These are phyloP conservation scores for Globisporangium emineosum DNA, from an alignment of 352 stramenopile species.

Conservation along the genomic window DNA sequence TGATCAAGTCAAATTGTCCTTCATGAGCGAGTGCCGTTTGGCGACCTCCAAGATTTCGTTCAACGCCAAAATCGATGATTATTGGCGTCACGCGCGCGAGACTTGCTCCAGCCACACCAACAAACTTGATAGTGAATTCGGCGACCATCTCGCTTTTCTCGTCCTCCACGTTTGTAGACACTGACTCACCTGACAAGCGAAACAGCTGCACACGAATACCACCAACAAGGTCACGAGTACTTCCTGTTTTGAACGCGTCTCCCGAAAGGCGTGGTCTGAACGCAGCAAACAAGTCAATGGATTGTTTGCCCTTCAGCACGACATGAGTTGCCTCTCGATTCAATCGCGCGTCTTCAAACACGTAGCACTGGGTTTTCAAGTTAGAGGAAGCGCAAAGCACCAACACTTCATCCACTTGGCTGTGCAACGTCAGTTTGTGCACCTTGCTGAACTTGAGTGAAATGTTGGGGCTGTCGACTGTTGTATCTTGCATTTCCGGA, in stretches of 20 bases:
- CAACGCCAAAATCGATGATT: constrained; percentile 76
- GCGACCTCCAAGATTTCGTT: constrained; percentile 48
- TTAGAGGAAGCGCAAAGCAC: constrained; percentile 83
- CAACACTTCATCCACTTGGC: constrained; percentile 72
- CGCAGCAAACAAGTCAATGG: constrained; percentile 74
- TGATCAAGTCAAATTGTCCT: constrained; percentile 74
- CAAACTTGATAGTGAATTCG: constrained; percentile 89
- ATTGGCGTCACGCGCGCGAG: constrained; percentile 62
- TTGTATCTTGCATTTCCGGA: constrained; percentile 78
- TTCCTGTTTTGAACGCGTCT: constrained; percentile 80
- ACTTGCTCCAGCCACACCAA: constrained; percentile 78
- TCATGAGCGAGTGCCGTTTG: constrained; percentile 51
- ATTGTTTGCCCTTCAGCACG: constrained; percentile 58
- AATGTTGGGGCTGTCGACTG: constrained; percentile 70
- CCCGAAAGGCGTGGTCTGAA: constrained; percentile 75
- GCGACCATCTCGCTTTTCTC: constrained; percentile 73
- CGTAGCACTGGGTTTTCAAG: constrained; percentile 87
- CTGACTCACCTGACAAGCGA: constrained; percentile 19
- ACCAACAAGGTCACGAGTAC: constrained; percentile 74
- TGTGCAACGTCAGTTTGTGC: constrained; percentile 79
- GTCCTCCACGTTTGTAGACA: constrained; percentile 24
- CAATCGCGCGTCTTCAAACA: constrained; percentile 74
- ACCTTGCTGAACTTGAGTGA: constrained; percentile 84
- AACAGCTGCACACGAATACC: constrained; percentile 88
- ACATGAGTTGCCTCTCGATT: constrained; percentile 74